A percentile compares a stretch with the other conserved stretches of the same genome.
Conservation (phyloP, 2,329 filamentous ascomycete species). For the Pyrenochaeta sp. region DNA sequence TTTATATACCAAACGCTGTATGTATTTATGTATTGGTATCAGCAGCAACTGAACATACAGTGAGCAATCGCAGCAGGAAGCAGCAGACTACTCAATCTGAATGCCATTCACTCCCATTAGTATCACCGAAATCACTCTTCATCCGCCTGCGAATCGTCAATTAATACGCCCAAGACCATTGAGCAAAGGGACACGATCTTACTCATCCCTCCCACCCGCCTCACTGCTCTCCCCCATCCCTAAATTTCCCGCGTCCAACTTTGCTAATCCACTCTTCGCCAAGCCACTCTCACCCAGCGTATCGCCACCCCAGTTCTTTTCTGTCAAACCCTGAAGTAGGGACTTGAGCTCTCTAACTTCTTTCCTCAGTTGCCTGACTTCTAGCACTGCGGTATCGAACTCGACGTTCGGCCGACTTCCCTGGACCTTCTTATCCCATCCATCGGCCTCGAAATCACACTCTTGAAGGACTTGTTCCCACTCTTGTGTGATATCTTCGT, state of each 20-base stretch:
- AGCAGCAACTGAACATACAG: background rate
- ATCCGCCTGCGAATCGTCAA: slow-evolving; percentile 3
- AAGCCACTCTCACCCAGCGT: slow-evolving; percentile 41
- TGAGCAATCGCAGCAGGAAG: background rate
- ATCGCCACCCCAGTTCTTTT: slow-evolving; percentile 40
- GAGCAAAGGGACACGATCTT: slow-evolving; percentile 12
- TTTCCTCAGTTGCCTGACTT: slow-evolving; percentile 59
- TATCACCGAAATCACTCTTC: slow-evolving; percentile 33
- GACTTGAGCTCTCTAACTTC: slow-evolving; percentile 58
- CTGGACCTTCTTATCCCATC: slow-evolving; percentile 83
- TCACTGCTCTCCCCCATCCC: slow-evolving; percentile 36
- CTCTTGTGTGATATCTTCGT: slow-evolving; percentile 88
- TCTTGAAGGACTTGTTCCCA: slow-evolving; percentile 85
- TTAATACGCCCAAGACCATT: background rate
- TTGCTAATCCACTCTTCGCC: slow-evolving; percentile 10
- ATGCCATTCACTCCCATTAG: slow-evolving; percentile 32
- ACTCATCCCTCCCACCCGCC: slow-evolving; percentile 30
- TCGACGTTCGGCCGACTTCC: slow-evolving; percentile 82
- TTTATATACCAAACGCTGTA: background rate
- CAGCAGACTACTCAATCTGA: slow-evolving; percentile 16
- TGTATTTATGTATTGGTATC: background rate
- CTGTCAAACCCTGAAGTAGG: slow-evolving; percentile 41
- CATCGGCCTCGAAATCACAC: slow-evolving; percentile 81
- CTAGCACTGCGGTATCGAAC: slow-evolving; percentile 76
- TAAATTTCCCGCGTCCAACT: slow-evolving; percentile 22